Conservation (phyloP, 2,329 filamentous ascomycete genomes). For the Exophiala lecanii-corni region DNA sequence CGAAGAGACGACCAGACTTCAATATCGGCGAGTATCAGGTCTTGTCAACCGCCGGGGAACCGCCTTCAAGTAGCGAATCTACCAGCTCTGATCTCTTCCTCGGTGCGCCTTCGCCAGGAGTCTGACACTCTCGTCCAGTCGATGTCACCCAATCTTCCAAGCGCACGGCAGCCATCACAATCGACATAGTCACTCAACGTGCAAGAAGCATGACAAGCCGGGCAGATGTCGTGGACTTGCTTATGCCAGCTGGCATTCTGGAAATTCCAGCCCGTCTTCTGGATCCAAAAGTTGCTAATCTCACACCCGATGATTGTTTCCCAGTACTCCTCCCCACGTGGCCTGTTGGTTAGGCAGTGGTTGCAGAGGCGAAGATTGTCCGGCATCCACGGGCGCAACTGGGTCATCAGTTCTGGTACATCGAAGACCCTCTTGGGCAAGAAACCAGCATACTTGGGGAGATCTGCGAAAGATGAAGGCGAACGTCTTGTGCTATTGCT, state of each 20-base stretch:
- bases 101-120: slow-evolving; percentile 18
- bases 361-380: slow-evolving; percentile 22
- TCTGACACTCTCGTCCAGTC: slow-evolving; percentile 24
- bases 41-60: background rate
- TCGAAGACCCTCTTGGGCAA: slow-evolving; percentile 25
- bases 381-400: slow-evolving; percentile 24
- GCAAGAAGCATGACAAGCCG: slow-evolving; percentile 23
- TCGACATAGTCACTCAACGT: slow-evolving; percentile 26
- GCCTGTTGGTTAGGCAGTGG: slow-evolving; percentile 26
- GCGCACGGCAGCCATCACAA: slow-evolving; percentile 26
- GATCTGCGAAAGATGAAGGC: slow-evolving; percentile 18
- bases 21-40: too few relatives aligned
- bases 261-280: slow-evolving; percentile 26
- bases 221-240: slow-evolving; percentile 26
- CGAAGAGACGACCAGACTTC: too few relatives aligned
- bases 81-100: slow-evolving; percentile 19
- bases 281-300: slow-evolving; percentile 23
- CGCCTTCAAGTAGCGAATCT: slow-evolving; percentile 17
- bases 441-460: slow-evolving; percentile 26
- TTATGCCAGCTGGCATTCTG: slow-evolving; percentile 24
- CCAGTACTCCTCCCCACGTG: slow-evolving; percentile 23
- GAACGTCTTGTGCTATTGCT: slow-evolving; percentile 13
- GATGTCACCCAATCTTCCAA: slow-evolving; percentile 25
- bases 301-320: slow-evolving; percentile 19
- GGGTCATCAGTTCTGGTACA: slow-evolving; percentile 25